Base-by-base conservation (phyloP, 768 basidiomycete species). In the Suillus occidentalis region DNA sequence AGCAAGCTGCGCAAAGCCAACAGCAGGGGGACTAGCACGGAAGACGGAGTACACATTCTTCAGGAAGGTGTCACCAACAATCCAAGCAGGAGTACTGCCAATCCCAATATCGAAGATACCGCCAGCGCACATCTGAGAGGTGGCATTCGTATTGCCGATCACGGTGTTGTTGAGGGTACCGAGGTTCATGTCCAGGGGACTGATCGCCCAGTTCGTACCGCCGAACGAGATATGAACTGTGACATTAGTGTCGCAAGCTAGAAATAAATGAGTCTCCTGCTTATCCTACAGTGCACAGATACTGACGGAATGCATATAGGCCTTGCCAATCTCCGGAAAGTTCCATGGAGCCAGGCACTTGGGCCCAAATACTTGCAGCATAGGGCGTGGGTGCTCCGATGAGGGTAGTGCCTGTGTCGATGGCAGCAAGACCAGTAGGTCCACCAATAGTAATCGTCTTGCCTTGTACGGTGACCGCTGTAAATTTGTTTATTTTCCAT, bases 321-420 rank as follows among this genome's bases (percentile, higher is more conserved):
- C 96, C 97, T 52, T 79, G 65, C 67, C 81, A 79, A 20, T 80
- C 66, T 5, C 81, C 80, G 0, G 68, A 66, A 12, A 91, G 75
- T 0, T 83, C 68, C 28, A 71, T 66, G 0, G 90, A 79, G 25
- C 86, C 86, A 10, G 85, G 82, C 28, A 99, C 87, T 7, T 86
- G 82, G 1, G 72, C 74, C 82, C 88, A 98, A 61, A 99, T 82
- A 20, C 81, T 76, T 22, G 75, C 64, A 7, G 92, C 88, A 47
- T 87, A 84, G 1, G 67, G 74, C 0, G 86, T 76, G 0, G 97
- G 96, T 0, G 89, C 97, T 25, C 92, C 96, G 65, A 99, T 91
- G 63, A 98, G 84, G 3, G 95, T 96, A 0, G 96, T 98, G 25
- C 96, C 97, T 0, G 95, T 97, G 72, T 99, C 97, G 65, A 99